Evolutionary conservation across 2,329 filamentous ascomycete genomes (phyloP), one percentile per base, ranked within the genome.

Genomic region (Cryphonectria radicalis): DNA sequence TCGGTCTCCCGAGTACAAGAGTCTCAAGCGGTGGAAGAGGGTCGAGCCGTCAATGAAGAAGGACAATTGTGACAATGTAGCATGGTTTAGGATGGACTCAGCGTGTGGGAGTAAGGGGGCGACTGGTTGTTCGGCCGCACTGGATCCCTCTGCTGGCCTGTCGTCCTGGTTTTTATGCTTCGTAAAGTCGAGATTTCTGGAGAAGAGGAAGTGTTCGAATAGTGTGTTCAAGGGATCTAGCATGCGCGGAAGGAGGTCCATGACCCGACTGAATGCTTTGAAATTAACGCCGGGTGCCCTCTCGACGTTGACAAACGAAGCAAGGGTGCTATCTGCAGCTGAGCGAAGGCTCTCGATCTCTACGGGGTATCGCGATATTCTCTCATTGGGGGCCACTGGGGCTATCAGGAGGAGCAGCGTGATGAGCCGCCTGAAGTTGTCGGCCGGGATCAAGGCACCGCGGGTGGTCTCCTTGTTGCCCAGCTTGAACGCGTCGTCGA

Each of bases 121-220:
- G 25, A 59, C 46, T 5, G 67, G 71, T 11, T 72, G 71, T 11
- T 72, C 60, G 2, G 73, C 67, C 6, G 68, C 66, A 7, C 63
- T 63, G 4, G 32, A 57, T n/a, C 3, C 22, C 19, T 53, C 25
- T 42, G 68, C 25, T 43, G 68, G 74, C 66, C 70, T 73, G 14
- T 76, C 79, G 25, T 78, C 78, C 63, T 84, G 85, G 63, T 81
- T 83, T 67, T 84, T 86, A 67, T 81, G 84, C 76, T 87, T 89
- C 3, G 87, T 88, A 67, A 93, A 87, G 75, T 93, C 89, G 32
- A 93, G 83, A 74, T 91, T 90, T 76, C 90, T 91, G 37, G 90
- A 91, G 76, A 93, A 94, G 37, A 94, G 84, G 75, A 94, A 93
- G 77, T 91, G 90, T 74, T 93, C 91, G 77, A 93, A 94, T 1